Base-by-base conservation (phyloP, 2,329 filamentous ascomycete genomes). In the Cladosporium austrohemisphaericum region DNA sequence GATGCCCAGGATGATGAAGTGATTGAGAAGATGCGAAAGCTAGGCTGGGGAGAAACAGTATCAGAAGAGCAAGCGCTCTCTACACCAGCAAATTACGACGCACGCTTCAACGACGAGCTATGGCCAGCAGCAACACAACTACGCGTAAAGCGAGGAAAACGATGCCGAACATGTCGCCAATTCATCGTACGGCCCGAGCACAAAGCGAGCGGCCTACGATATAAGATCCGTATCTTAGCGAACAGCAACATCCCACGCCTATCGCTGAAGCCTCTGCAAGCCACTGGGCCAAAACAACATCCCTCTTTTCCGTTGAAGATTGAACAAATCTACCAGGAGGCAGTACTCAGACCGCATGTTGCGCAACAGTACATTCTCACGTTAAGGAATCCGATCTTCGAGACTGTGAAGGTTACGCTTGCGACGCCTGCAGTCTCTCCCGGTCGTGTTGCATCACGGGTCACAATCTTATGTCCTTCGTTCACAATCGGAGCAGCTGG, bases 401-500 rank as follows among this genome's bases (percentile, higher is more conserved):
- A 98, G 58, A 79, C 81, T 18, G 85, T 98, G 57, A 86, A 85
- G 52, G 85, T 98, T 50, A 92, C 86, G 0, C 79, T 98, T 6
- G 92, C 90, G 4, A 94, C 91, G 0, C 89, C 92, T 0, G 80
- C 84, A 19, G 78, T 78, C 8, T 94, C 88, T 0, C 88, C 89
- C 0, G 89, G 89, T 3, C 78, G 82, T 7, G 86, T 91, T 60
- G 77, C 80, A 1, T 86, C 85, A 49, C 86, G 81, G 60, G 88
- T 98, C 52, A 98, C 93, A 0, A 85, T 98, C 11, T 77, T 98
- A 1, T 98, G 92, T 62, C 93, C 93, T 0, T 84, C 95, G 60
- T 97, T 98, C 66, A 88, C 93, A 41, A 85, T 98, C 36, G 92
- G 91, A 55, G 88, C 92, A 51, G 96, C 95, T 67, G 93, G 88